Base-by-base conservation (phyloP, 139 green algal genomes). In the Diplosphaera chodatii region DNA sequence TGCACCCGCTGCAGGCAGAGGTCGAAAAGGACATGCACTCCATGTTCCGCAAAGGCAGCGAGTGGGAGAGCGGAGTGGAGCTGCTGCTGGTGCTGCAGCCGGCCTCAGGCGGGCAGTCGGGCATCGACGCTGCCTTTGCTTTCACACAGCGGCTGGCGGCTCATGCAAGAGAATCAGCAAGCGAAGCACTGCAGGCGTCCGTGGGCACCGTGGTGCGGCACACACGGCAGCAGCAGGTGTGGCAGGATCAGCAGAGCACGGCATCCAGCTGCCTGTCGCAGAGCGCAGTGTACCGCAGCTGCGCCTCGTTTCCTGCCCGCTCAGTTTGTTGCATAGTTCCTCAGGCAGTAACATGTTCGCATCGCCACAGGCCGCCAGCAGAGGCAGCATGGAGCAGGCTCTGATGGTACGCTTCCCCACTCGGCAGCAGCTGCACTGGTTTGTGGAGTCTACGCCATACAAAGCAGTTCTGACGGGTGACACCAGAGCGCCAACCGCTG, bases 151-250 rank as follows among this genome's bases (percentile, higher is more conserved):
- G 23, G 66, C 69, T 40, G 66, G 62, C 63, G 62, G 73, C 10
- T 62, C 74, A 18, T 67, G 74, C 34, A 40, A 69, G 56, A 62
- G 73, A 41, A 59, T 74, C 62, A 66, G n/a, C 48, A 55, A 71
- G 22, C 55, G 66, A n/a, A 67, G 66, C 48, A 18, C 48, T 59
- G 48, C 48, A 59, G 48, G 48, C 48, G 32, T 74, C 73, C 32
- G 67, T 69, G 23, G 66, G 59, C 30, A 30, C 72, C 23, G 69
- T 67, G 55, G 72, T 77, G 30, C 67, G 67, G 30, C 66, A 73
- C 31, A 4, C 32, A 32, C 63, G 32, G 16, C 48, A 59, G 48
- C 16, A 21, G 16, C 48, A 59, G 48, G 48, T 59, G 48, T n/a
- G n/a, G n/a, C n/a, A n/a, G n/a, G n/a, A n/a, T n/a, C n/a, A n/a